Evolutionary conservation across 331 rosid genomes (phyloP).

Genomic region (Arachis monticola): DNA sequence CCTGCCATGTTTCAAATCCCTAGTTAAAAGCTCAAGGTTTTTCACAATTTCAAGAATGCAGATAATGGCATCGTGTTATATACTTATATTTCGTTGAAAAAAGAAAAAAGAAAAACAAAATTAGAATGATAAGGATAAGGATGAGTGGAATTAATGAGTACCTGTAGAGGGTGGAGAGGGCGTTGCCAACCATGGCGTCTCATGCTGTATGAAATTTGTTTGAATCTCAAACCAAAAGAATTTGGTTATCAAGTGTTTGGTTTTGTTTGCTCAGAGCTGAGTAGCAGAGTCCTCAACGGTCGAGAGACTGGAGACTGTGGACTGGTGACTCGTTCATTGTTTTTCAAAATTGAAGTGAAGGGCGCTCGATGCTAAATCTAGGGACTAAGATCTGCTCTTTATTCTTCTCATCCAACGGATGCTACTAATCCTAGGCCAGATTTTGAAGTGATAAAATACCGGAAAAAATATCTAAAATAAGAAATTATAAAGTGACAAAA

Average conservation of each 20-base stretch:
- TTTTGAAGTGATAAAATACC: too few relatives aligned
- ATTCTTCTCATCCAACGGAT: conserved; percentile 40
- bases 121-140: background rate
- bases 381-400: conserved; percentile 15
- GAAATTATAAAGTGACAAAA: too few relatives aligned
- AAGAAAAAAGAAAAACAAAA: background rate
- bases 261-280: background rate
- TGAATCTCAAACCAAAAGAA: background rate
- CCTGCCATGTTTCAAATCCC: conserved; percentile 48
- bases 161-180: conserved; percentile 95
- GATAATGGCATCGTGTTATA: background rate
- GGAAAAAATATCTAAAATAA: too few relatives aligned
- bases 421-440: background rate
- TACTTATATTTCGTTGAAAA: background rate
- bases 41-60: background rate
- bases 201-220: conserved; percentile 39
- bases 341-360: conserved; percentile 49
- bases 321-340: conserved; percentile 21
- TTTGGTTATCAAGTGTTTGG: background rate
- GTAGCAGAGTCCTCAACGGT: conserved; percentile 41
- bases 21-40: conserved; percentile 13
- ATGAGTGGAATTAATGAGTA: conserved; percentile 17
- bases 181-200: conserved; percentile 99
- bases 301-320: background rate
- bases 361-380: conserved; percentile 38